Base-by-base conservation (phyloP, 495 filamentous ascomycete species). In the Trichoderma erinaceum region DNA sequence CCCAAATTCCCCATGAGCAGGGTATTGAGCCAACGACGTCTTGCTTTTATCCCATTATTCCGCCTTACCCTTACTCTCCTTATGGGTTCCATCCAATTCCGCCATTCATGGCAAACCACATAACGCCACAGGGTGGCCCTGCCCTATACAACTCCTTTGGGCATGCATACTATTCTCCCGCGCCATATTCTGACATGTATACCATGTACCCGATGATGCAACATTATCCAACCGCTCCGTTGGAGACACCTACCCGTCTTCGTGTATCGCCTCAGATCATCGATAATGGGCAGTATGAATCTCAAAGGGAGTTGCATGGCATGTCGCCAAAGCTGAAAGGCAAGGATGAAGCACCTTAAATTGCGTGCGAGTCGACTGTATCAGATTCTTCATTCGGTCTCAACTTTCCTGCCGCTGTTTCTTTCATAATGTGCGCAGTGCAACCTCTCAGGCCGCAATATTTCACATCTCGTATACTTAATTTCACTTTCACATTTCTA, bases 1-100 rank as follows among this genome's bases (percentile, higher is more conserved):
- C 23, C 56, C 32, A 13, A 25, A 29, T 25, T 32, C 23, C 56
- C 32, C 25, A 2, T 4, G 23, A 18, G 4, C 27, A 27, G 11
- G 56, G 56, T 61, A 7, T 21, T 25, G 56, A 32, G 7, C n/a
- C 56, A 4, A 25, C 56, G 4, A 13, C 56, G 12, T 13, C 56
- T 12, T 61, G 56, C 56, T 61, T 61, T 6, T 61, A 61, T 61
- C 56, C 56, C 23, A 27, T 61, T 12, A 61, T 61, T 32, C 27
- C 15, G 13, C 56, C 56, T 15, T 61, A 61, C 13, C 27, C 56
- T 2, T 61, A 61, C 13, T 61, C 56, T 13, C 23, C 56, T 61
- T 61, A 61, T 32, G 56, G 56, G 4, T 32, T 61, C 13, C 56
- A 27, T 27, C 56, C 56, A 32, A 61, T 61, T 3, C 56, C 29